Base-by-base conservation (phyloP, 305 asterid species). In the Fraxinus velutina region DNA sequence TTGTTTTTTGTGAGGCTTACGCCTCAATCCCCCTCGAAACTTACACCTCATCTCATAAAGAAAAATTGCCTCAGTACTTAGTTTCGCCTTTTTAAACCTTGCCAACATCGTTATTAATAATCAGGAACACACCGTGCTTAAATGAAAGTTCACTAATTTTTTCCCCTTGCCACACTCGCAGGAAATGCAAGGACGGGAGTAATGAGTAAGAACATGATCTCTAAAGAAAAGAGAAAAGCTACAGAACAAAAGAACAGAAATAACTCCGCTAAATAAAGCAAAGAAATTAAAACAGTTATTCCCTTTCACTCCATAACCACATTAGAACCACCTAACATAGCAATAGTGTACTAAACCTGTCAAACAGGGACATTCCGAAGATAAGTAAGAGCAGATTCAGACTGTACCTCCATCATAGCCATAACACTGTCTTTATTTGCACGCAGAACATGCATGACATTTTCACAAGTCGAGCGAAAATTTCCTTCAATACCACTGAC, bases 361-460 rank as follows among this genome's bases (percentile, higher is more conserved):
- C 36, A 10, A 24, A 74, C 77, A 1, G 8, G 19, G 52, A 75
- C 47, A 57, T 70, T 7, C 75, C 30, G 34, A 21, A 17, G 73
- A 57, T 36, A 80, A 75, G 12, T 15, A 72, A 78, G 21, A 37
- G 15, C 62, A 81, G 77, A 21, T 81, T 78, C 39, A 55, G 76
- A 64, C 39, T 52, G n/a, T 90, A 96, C 99, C 99, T 96, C 99
- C 99, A 96, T 96, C 99, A 96, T 96, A 75, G 99, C 99, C 99
- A 96, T 96, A 70, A 96, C 99, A 84, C 99, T 90, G 78, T 94
- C 97, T 86, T 92, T 94, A 87, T 96, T 88, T 55, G 97, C 89
- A 47, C 98, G 94, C 73, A 96, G 91, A 82, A 96, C 98, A 90
- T 96, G 98, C 98, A 96, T 93, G 84, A 96, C 99, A 89, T 83